Base-by-base conservation (phyloP, 2,329 filamentous ascomycete genomes). In the Mycosphaerella sp. region DNA sequence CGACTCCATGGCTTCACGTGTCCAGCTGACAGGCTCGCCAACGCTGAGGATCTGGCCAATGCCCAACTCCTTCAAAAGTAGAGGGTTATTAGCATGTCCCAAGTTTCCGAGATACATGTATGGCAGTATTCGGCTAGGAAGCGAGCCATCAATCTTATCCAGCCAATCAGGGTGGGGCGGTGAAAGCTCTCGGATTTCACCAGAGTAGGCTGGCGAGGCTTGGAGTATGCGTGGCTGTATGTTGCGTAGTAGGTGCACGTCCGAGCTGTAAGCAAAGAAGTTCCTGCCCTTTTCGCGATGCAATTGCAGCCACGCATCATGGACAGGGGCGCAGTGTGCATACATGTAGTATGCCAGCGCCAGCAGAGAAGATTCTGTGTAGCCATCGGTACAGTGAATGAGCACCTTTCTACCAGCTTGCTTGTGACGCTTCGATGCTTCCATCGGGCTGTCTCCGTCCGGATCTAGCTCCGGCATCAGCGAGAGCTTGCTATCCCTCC, bases 71-170 rank as follows among this genome's bases (percentile, higher is more conserved):
- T 76, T 78, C 28, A 98, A 72, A 28, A 98, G 73, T 49, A 87
- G 86, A 0, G 90, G 88, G 61, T 97, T 97, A 65, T 97, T 97
- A 6, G 93, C 93, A 66, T 98, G 93, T 0, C 81, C 82, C 13
- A 97, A 76, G 62, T 97, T 97, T 1, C 93, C 93, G 10, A 98
- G 79, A 66, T 98, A 98, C 84, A 98, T 89, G 66, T 97, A 96
- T 48, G 90, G 85, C 37, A 95, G 73, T 35, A 98, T 80, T 12
- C 91, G 81, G 65, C 88, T 95, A 0, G 93, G 93, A 17, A 97
- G 78, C 18, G 89, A 95, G 4, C 93, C 93, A 66, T 97, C 91
- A 59, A 96, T 81, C 49, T 81, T 81, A 25, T 80, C 75, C 50
- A 96, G 79, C 93, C 93, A 98, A 32, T 76, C 74, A 0, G 91